Conservation (phyloP, 1,139 yeast genomes). For the Diutina mesorugosa region DNA sequence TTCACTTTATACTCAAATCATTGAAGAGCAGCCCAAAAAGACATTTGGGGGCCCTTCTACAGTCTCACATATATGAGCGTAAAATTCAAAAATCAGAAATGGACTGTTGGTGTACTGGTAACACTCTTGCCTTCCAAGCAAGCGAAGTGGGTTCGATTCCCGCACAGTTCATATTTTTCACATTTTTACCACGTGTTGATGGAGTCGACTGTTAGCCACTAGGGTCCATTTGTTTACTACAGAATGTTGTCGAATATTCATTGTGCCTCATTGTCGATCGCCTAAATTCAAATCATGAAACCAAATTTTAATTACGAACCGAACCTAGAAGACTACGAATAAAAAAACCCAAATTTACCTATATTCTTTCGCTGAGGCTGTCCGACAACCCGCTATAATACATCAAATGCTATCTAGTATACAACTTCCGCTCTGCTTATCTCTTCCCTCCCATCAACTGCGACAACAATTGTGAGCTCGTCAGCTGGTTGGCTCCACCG, state of each 20-base stretch:
- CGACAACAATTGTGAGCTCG: conserved; percentile 54
- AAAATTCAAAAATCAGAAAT: not conserved
- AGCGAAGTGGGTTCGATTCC: not conserved
- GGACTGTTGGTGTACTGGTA: not conserved
- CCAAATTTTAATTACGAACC: too few relatives aligned
- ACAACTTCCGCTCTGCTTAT: conserved; percentile 7
- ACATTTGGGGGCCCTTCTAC: too few relatives aligned
- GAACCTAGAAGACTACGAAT: not conserved
- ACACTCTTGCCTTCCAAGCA: not conserved
- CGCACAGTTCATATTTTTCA: not conserved
- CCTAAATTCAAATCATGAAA: too few relatives aligned
- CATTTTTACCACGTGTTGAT: too few relatives aligned
- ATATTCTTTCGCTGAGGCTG: not conserved
- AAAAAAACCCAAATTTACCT: not conserved
- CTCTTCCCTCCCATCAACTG: conserved; percentile 63
- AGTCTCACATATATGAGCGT: not conserved
- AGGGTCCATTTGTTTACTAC: too few relatives aligned
- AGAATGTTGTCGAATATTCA: too few relatives aligned
- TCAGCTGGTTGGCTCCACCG: conserved; percentile 14
- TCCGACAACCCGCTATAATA: not conserved
- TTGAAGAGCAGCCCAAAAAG: too few relatives aligned
- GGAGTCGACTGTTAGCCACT: too few relatives aligned
- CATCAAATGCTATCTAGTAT: not conserved
- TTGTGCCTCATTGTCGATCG: too few relatives aligned
- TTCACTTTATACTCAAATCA: too few relatives aligned